Base-by-base conservation (phyloP, 2,329 filamentous ascomycete genomes). In the Pestalotiopsis sp. region DNA sequence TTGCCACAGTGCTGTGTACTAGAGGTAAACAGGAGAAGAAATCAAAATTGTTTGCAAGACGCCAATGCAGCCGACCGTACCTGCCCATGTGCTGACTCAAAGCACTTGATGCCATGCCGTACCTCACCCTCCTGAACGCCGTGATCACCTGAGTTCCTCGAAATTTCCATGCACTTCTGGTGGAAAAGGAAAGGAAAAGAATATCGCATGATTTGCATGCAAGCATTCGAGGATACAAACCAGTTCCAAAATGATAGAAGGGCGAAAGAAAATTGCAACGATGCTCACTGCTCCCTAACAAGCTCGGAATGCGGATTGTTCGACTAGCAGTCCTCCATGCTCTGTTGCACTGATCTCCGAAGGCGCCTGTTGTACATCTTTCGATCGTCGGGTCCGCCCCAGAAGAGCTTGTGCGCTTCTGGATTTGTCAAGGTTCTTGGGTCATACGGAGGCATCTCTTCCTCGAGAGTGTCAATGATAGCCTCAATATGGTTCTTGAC, bases 401-500 rank as follows among this genome's bases (percentile, higher is more conserved):
- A 99, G 77, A 92, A 96, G 60, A 98, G 83, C 79, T 91, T 93
- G 55, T 92, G 91, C 2, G 95, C 94, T 75, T 97, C 95, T 0
- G 91, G 92, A 72, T 97, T 92, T 49, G 98, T 93, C 39, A 94
- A 88, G 12, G 93, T 95, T 60, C 95, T 88, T 0, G 96, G 96
- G 77, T 99, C 96, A 76, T 97, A 98, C 0, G 92, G 91, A 0
- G 95, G 93, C 2, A 90, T 87, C 69, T 97, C 93, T 67, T 98
- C 95, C 76, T 98, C 94, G n/a, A 98, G 84, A 0, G 91, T 87
- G 6, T 88, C 86, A 71, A 98, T 89, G 67, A 98, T 92, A 4
- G 92, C 92, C 67, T 97, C 91, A 58, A 99, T 91, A 73, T 98
- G 95, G 3, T 91, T 90, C 69, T 88, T 89, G 74, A 95, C 89